Evolutionary conservation across 2,329 filamentous ascomycete genomes (phyloP).

Genomic region (Xylaria sp.): DNA sequence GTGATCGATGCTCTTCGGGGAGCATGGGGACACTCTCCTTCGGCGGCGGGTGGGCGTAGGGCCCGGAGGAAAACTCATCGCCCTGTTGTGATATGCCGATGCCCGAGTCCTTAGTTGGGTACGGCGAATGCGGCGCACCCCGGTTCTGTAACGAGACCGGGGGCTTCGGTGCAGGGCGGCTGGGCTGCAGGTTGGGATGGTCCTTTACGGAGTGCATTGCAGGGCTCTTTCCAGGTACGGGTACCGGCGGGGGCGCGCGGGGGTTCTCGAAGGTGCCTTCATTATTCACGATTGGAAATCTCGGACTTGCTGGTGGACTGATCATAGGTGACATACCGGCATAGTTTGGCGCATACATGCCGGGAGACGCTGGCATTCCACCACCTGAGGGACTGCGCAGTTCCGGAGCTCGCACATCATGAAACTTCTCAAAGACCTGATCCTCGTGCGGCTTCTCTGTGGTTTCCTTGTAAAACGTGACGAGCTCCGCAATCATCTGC

Average conservation of each 20-base stretch:
- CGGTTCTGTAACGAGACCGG: slow-evolving; percentile 66
- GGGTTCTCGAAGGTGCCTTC: slow-evolving; percentile 98
- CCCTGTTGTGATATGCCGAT: slow-evolving; percentile 62
- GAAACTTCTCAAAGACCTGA: slow-evolving; percentile 93
- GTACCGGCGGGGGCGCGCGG: slow-evolving; percentile 87
- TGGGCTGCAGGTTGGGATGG: slow-evolving; percentile 68
- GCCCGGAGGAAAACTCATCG: slow-evolving; percentile 56
- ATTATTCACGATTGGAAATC: slow-evolving; percentile 82
- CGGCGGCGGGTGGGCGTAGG: slow-evolving; percentile 46
- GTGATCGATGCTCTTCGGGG: slow-evolving; percentile 67
- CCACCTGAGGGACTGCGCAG: slow-evolving; percentile 49
- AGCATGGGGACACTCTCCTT: slow-evolving; percentile 64
- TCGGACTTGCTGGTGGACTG: slow-evolving; percentile 80
- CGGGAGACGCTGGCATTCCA: slow-evolving; percentile 52
- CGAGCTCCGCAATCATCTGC: slow-evolving; percentile 92
- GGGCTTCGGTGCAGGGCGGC: slow-evolving; percentile 84
- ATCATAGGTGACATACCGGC: slow-evolving; percentile 64
- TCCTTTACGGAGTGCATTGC: slow-evolving; percentile 51
- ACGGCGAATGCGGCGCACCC: slow-evolving; percentile 58
- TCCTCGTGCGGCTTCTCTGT: slow-evolving; percentile 80
- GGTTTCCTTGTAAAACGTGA: slow-evolving; percentile 96
- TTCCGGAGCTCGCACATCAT: slow-evolving; percentile 72
- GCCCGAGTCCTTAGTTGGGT: slow-evolving; percentile 63
- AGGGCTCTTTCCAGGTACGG: slow-evolving; percentile 55
- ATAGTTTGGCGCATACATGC: slow-evolving; percentile 58